Evolutionary conservation across 768 basidiomycete species (phyloP), one percentile per base, ranked within the genome.

Genomic region (Suillus spraguei): DNA sequence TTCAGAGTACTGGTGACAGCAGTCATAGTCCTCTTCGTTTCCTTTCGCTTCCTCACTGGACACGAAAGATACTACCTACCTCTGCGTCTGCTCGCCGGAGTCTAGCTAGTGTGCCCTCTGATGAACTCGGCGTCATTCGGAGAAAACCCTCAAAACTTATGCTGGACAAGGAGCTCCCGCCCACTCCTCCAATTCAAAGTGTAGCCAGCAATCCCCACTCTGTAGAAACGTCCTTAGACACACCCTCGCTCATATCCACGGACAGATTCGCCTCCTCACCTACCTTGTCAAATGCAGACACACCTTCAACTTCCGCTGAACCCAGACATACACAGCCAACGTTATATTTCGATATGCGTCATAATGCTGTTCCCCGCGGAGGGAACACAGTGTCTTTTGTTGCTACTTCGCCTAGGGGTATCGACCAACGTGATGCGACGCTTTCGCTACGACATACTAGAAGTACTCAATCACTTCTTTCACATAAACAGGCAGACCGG

Each of bases 1-100:
- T 38, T 49, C 44, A 42, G 14, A 77, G 79, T 20, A 52, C 16
- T 52, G 32, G 50, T 59, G 81, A 82, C 14, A 78, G 83, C 14
- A 82, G 63, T 11, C 60, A 66, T 54, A 60, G 56, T 17, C 62
- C 55, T 8, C 50, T 65, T 41, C 86, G 86, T 74, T 86, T 90
- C 75, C 86, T 91, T 74, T 87, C 89, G 28, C 74, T 88, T 32
- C 86, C 88, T 17, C 79, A 82, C 64, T 89, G 88, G 88, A 83
- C 80, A 69, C 87, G 83, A 67, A 87, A 83, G 64, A 77, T 74
- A 35, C 70, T 75, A 38, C 71, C 76, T 54, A 66, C 71, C 24
- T 69, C 78, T 28, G 69, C 68, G 36, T 66, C 76, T 41, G 66
- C 75, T 10, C 78, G 68, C 64, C 75, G 71, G 62, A 75, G 68